Evolutionary conservation across 2,329 filamentous ascomycete genomes (phyloP).

Genomic region (Fusarium sp.): DNA sequence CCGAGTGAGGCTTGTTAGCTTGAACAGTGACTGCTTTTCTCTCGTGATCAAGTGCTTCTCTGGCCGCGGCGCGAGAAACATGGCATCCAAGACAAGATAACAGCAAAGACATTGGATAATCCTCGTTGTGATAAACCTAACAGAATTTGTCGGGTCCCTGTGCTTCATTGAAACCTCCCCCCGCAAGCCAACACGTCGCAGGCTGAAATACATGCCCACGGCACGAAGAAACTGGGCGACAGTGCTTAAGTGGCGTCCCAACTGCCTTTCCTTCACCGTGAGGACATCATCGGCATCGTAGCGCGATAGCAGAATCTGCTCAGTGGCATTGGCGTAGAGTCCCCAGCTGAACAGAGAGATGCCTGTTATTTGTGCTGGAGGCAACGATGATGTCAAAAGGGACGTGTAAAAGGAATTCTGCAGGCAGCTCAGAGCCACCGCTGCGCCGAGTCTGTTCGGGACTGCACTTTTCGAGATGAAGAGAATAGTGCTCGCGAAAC

Average conservation of each 20-base stretch:
- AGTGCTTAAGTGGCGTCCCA: rapidly evolving
- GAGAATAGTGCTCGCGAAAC: not conserved
- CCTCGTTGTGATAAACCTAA: not conserved
- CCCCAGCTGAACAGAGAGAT: slow-evolving; percentile 1
- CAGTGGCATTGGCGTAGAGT: not conserved
- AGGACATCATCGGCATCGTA: not conserved
- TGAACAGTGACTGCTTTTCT: not conserved
- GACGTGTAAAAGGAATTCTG: not conserved
- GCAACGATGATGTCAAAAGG: not conserved
- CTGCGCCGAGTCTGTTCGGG: not conserved
- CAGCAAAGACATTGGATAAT: not conserved
- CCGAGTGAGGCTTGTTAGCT: rapidly evolving
- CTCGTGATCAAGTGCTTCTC: not conserved
- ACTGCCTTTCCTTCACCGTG: rapidly evolving
- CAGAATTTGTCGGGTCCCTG: rapidly evolving
- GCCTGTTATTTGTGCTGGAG: not conserved
- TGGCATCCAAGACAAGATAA: not conserved
- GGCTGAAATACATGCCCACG: not conserved
- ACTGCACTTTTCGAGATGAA: not conserved
- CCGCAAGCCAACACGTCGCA: not conserved
- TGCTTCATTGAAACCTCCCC: not conserved
- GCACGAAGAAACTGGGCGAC: not conserved
- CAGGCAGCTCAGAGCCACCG: not conserved
- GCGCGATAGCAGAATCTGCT: not conserved
- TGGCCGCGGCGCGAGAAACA: not conserved